Evolutionary conservation across 306 rosid species (phyloP).

Genomic region (Cicer yamashitae): DNA sequence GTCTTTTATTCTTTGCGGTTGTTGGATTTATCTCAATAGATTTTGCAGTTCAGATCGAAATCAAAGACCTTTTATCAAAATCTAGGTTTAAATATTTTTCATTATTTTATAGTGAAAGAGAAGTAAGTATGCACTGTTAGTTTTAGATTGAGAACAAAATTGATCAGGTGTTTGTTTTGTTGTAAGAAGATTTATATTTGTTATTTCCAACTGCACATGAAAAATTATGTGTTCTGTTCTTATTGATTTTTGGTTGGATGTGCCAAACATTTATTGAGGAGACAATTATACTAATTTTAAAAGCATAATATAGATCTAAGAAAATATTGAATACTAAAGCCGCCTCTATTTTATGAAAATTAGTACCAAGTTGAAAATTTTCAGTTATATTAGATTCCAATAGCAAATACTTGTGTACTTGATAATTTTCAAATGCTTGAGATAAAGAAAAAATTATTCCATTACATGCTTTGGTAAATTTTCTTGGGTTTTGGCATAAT

Average conservation of each 20-base stretch:
- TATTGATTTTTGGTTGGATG: slow-evolving; percentile 36
- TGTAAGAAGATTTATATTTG: slow-evolving; percentile 38
- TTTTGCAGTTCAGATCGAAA: too few relatives aligned
- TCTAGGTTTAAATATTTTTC: background rate
- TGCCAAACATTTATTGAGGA: slow-evolving; percentile 21
- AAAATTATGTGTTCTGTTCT: slow-evolving; percentile 39
- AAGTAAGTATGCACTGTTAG: background rate
- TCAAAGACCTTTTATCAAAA: background rate
- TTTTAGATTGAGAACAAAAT: slow-evolving; percentile 6
- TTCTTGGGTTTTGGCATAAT: too few relatives aligned
- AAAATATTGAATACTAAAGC: slow-evolving; percentile 21
- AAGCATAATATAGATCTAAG: slow-evolving; percentile 25
- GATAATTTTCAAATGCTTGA: background rate
- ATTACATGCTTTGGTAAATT: too few relatives aligned
- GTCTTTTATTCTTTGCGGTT: too few relatives aligned
- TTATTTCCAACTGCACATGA: slow-evolving; percentile 41
- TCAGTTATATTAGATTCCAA: slow-evolving; percentile 1
- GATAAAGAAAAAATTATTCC: too few relatives aligned
- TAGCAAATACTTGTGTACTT: background rate
- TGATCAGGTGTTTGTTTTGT: slow-evolving; percentile 27
- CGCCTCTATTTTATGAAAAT: slow-evolving; percentile 7
- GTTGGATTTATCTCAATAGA: too few relatives aligned
- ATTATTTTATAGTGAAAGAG: slow-evolving; percentile 27
- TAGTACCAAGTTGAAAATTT: background rate
- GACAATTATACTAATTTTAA: slow-evolving; percentile 4